A percentile compares a stretch with the other conserved stretches of the same genome.
phyloP scores from a whole-genome alignment of 2,329 filamentous ascomycete genomes.

The Orbilia quercus region DNA sequence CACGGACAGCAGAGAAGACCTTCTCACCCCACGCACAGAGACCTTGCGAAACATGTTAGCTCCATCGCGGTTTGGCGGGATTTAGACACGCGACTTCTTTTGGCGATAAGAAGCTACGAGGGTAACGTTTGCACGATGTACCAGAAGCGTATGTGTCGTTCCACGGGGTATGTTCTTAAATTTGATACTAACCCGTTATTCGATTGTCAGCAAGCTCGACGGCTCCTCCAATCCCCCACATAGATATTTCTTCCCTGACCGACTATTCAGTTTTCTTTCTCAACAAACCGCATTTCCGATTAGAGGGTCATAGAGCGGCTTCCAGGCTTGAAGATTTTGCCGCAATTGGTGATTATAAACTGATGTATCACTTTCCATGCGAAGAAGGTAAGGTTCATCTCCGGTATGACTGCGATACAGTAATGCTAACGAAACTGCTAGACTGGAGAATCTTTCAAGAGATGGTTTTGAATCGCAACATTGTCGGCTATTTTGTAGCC shows the following conservation, averaged over 20 bases:
- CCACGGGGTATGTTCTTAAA: not conserved
- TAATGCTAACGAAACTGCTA: not conserved
- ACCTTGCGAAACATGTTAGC: slow-evolving; percentile 11
- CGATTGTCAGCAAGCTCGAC: slow-evolving; percentile 10
- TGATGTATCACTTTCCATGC: slow-evolving; percentile 16
- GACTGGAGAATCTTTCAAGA: slow-evolving; percentile 25
- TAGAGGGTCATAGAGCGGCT: slow-evolving; percentile 5
- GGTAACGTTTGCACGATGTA: slow-evolving; percentile 9
- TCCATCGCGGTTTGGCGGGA: slow-evolving; percentile 21
- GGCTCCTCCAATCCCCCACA: slow-evolving; percentile 12
- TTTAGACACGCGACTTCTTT: slow-evolving; percentile 8
- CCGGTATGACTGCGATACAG: no score
- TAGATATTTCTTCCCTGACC: slow-evolving; percentile 11
- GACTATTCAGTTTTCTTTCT: slow-evolving; percentile 26
- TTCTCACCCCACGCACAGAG: slow-evolving; percentile 20
- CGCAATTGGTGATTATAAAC: slow-evolving; percentile 10
- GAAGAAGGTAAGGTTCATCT: slow-evolving; percentile 25
- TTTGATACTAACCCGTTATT: not conserved
- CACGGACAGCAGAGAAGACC: slow-evolving; percentile 13
- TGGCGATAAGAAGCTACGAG: slow-evolving; percentile 23
- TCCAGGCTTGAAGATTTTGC: slow-evolving; percentile 8
- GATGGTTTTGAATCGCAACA: slow-evolving; percentile 10
- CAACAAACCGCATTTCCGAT: slow-evolving; percentile 17
- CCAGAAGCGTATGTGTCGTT: slow-evolving; percentile 12
- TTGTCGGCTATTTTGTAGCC: slow-evolving; percentile 1